A percentile compares a stretch with the other conserved stretches of the same genome.
phyloP scores from a whole-genome alignment of 768 basidiomycete species.

The Agrocybe praecox region DNA sequence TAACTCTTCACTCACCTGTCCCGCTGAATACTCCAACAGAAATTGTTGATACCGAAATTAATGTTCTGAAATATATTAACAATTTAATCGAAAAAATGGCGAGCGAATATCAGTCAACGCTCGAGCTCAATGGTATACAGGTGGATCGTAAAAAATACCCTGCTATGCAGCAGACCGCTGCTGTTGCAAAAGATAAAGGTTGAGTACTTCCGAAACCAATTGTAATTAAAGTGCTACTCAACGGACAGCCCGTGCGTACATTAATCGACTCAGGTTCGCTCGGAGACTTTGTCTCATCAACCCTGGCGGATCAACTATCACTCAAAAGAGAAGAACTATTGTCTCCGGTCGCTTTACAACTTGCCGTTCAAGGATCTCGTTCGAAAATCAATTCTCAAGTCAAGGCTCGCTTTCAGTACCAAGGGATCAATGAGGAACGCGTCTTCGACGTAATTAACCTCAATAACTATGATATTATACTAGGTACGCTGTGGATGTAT shows the following conservation, averaged over 20 bases:
- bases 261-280: slow-evolving; percentile 39
- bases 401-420: slow-evolving; percentile 29
- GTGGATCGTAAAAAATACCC: too few relatives aligned
- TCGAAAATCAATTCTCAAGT: slow-evolving; percentile 35
- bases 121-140: too few relatives aligned
- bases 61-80: too few relatives aligned
- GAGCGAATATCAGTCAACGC: too few relatives aligned
- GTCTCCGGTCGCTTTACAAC: slow-evolving; percentile 33
- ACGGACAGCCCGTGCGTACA: slow-evolving; percentile 31
- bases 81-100: too few relatives aligned
- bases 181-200: too few relatives aligned
- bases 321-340: slow-evolving; percentile 20
- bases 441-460: slow-evolving; percentile 40
- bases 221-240: slow-evolving; percentile 27
- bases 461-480: slow-evolving; percentile 36
- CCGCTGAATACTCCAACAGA: too few relatives aligned
- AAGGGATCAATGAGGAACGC: slow-evolving; percentile 26
- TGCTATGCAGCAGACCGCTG: too few relatives aligned
- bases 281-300: slow-evolving; percentile 41
- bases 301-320: slow-evolving; percentile 36
- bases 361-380: slow-evolving; percentile 43
- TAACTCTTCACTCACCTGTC: too few relatives aligned
- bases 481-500: slow-evolving; percentile 34
- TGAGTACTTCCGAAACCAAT: slow-evolving; percentile 40
- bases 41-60: too few relatives aligned